phyloP scores from a whole-genome alignment of 306 rosid species.

The Citrullus amarus region DNA sequence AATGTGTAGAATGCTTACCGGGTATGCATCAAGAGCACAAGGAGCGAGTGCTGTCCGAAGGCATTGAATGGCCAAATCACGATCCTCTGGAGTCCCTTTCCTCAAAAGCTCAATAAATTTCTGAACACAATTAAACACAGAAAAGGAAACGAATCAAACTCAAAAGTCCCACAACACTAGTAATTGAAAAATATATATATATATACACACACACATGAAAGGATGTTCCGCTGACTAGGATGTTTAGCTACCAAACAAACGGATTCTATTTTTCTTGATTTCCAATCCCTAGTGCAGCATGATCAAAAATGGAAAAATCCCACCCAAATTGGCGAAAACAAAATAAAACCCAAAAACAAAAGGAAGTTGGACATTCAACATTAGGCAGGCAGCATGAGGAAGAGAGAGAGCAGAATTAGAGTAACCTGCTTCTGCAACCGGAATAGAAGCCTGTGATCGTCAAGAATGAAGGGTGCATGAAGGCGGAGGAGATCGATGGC shows the following conservation, averaged over 20 bases:
- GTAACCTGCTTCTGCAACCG: constrained; percentile 89
- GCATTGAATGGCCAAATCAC: constrained; percentile 75
- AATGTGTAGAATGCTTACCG: constrained; percentile 33
- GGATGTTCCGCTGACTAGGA: neutral
- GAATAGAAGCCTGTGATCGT: constrained; percentile 78
- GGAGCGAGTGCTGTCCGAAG: constrained; percentile 85
- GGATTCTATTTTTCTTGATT: neutral
- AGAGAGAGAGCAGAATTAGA: neutral
- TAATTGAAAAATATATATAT: neutral
- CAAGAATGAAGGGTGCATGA: constrained; percentile 77
- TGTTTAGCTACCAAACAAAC: neutral
- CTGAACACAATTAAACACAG: constrained; percentile 16
- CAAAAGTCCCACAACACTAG: neutral
- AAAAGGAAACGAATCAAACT: neutral
- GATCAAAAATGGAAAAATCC: neutral
- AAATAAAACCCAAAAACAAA: neutral
- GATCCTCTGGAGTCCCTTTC: constrained; percentile 63
- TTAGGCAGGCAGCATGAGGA: neutral
- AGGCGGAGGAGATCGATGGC: constrained; percentile 60
- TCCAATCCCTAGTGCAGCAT: neutral
- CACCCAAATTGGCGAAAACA: neutral
- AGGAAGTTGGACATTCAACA: neutral
- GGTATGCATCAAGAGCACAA: constrained; percentile 94
- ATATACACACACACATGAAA: neutral
- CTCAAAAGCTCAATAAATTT: constrained; percentile 92